Percentiles rank a stretch among this genome's conserved stretches.
Conservation (phyloP, 345 rosid genomes). For the Trapa bicornis region DNA sequence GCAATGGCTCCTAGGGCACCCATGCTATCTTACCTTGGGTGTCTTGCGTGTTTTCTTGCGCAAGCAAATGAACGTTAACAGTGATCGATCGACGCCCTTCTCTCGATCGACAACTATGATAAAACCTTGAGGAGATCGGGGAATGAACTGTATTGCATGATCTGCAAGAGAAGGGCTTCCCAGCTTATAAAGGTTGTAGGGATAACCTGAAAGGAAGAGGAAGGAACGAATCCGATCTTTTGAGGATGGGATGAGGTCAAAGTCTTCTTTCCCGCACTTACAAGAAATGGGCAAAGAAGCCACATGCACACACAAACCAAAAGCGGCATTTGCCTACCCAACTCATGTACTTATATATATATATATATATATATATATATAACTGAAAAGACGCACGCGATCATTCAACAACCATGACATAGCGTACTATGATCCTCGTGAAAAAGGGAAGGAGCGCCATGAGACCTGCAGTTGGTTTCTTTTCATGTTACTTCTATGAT, state of each 20-base stretch:
- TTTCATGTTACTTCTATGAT: no score
- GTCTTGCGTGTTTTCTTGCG: neutral
- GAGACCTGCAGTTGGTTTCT: no score
- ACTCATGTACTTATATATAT: no score
- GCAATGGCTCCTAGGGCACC: constrained; percentile 41
- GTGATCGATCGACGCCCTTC: neutral
- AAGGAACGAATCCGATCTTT: neutral
- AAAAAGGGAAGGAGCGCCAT: no score
- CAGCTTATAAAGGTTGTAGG: neutral
- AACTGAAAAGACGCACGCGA: no score
- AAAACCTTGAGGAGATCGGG: no score
- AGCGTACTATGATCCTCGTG: no score
- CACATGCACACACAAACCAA: no score
- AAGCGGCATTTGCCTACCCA: neutral
- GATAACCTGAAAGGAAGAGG: neutral
- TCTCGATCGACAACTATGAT: neutral
- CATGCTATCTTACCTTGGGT: constrained; percentile 18
- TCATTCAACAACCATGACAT: no score
- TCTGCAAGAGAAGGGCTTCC: neutral
- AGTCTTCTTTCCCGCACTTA: constrained; percentile 11
- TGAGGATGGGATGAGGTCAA: neutral
- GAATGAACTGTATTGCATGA: neutral
- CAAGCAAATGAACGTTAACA: neutral
- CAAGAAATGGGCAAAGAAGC: constrained; percentile 6
- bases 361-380: no score